phyloP scores from a whole-genome alignment of 805 yeast genomes.

The Scheffersomyces stipitis region DNA sequence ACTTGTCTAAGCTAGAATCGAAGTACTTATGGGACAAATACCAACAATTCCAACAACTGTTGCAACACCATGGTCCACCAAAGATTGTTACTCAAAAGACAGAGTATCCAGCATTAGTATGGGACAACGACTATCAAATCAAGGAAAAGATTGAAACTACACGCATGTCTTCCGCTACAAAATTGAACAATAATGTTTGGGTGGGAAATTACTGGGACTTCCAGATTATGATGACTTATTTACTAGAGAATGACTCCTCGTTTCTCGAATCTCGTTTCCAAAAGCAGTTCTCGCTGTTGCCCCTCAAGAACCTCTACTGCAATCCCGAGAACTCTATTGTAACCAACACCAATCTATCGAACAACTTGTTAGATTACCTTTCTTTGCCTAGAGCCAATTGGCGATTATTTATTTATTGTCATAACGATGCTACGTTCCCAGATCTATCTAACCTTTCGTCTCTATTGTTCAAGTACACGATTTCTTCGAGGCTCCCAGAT shows the following conservation, averaged over 20 bases:
- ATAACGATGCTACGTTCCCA: slow-evolving; percentile 59
- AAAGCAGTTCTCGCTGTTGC: slow-evolving; percentile 3
- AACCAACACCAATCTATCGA: slow-evolving; percentile 11
- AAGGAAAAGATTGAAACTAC: slow-evolving; percentile 83
- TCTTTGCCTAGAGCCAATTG: slow-evolving; percentile 54
- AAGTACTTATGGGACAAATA: slow-evolving; percentile 2
- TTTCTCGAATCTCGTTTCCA: slow-evolving; percentile 2
- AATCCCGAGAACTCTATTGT: slow-evolving; percentile 53
- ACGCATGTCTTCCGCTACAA: slow-evolving; percentile 79
- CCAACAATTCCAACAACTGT: not conserved
- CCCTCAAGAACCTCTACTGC: slow-evolving; percentile 37
- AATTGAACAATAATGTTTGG: slow-evolving; percentile 59
- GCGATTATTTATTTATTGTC: slow-evolving; percentile 57
- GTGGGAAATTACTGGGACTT: slow-evolving; percentile 80
- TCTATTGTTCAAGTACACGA: slow-evolving; percentile 31
- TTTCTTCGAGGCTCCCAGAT: slow-evolving; percentile 18
- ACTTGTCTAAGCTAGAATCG: slow-evolving; percentile 2
- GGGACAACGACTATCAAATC: slow-evolving; percentile 68
- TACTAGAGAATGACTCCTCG: slow-evolving; percentile 9
- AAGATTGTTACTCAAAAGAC: slow-evolving; percentile 4
- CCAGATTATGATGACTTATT: slow-evolving; percentile 35
- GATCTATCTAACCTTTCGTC: slow-evolving; percentile 35
- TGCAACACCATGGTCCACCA: not conserved
- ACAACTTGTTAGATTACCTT: slow-evolving; percentile 14
- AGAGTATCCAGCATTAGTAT: slow-evolving; percentile 21